phyloP scores from a whole-genome alignment of 805 yeast species.

The Sugiyamaella americana region DNA sequence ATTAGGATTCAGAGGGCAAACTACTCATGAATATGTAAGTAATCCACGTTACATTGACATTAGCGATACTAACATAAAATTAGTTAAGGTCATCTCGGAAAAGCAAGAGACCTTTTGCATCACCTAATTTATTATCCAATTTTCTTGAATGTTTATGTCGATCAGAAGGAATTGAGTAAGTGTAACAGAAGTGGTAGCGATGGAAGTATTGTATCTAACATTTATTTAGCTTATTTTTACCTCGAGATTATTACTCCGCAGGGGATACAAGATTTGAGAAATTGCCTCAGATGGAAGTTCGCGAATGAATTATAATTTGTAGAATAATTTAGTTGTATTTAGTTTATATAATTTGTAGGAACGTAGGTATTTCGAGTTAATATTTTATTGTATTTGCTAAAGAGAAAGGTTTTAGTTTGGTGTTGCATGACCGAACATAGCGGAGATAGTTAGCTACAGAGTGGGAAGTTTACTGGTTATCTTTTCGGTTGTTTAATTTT shows the following conservation, averaged over 20 bases:
- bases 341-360: no score
- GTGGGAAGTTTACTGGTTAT: no score
- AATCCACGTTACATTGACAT: no score
- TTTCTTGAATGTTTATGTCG: conserved; percentile 8
- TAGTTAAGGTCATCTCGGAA: neutral
- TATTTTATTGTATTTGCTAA: no score
- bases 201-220: neutral
- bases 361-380: no score
- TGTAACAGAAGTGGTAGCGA: neutral
- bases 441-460: no score
- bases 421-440: no score
- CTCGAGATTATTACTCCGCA: conserved; percentile 28
- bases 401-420: no score
- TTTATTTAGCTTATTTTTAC: conserved; percentile 1
- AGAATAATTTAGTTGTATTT: no score
- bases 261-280: conserved; percentile 39
- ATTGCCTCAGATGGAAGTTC: conserved; percentile 7
- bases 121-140: conserved; percentile 20
- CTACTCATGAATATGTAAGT: conserved; percentile 68
- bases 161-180: conserved; percentile 8
- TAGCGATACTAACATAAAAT: no score
- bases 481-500: no score
- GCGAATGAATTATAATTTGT: no score
- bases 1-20: conserved; percentile 50
- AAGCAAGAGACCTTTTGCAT: neutral